A percentile compares a stretch with the other conserved stretches of the same genome.
Evolutionary conservation across 345 rosid genomes (phyloP).

Genomic region (Murraya koenigii): DNA sequence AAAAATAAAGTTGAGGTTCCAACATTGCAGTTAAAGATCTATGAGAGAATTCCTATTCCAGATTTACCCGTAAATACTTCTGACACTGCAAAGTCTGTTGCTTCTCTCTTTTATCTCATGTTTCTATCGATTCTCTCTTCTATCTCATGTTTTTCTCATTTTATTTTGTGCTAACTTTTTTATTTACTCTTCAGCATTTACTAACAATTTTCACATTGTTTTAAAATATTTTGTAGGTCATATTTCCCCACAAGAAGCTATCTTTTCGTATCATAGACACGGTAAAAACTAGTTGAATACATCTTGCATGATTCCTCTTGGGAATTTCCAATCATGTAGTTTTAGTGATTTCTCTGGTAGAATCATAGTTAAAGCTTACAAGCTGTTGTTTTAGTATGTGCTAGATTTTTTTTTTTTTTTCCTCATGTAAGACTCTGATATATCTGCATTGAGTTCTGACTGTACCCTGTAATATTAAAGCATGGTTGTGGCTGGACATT

Average conservation of each 20-base stretch:
- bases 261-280: slow-evolving; percentile 95
- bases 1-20: slow-evolving; percentile 47
- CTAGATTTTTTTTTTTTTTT: neutral
- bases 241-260: slow-evolving; percentile 93
- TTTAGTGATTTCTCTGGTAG: neutral
- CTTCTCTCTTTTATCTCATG: too few relatives aligned
- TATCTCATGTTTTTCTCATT: slow-evolving; percentile 3
- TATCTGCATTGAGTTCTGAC: neutral
- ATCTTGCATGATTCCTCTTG: neutral
- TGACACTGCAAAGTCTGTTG: slow-evolving; percentile 27
- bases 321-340: neutral
- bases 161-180: neutral
- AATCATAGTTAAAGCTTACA: neutral
- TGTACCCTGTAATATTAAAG: neutral
- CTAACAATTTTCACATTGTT: slow-evolving; percentile 20
- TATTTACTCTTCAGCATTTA: slow-evolving; percentile 3
- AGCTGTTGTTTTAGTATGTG: neutral
- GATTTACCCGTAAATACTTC: slow-evolving; percentile 74
- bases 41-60: slow-evolving; percentile 89
- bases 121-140: slow-evolving; percentile 28
- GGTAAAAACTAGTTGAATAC: slow-evolving; percentile 44
- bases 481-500: slow-evolving; percentile 5
- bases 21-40: slow-evolving; percentile 76
- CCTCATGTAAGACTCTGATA: neutral
- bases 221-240: slow-evolving; percentile 51